Percentiles rank a stretch among this genome's conserved stretches.
phyloP scores from a whole-genome alignment of 768 basidiomycete genomes.

The Lepiota venenata region DNA sequence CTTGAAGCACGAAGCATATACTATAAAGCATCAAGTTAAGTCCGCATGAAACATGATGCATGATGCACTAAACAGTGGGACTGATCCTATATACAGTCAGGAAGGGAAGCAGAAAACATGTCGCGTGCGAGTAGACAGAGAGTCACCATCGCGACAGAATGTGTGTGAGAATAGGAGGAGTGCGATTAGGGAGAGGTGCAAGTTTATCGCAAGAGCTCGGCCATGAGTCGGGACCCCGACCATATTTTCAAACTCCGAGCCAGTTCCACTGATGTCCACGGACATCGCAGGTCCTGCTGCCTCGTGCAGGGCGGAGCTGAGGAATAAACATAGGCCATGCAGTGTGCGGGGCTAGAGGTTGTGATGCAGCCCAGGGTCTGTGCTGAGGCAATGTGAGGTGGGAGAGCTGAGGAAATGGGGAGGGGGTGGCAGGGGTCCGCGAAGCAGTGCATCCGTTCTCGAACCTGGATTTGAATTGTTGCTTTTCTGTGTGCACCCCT shows the following conservation, averaged over 20 bases:
- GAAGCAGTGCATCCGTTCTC: not conserved
- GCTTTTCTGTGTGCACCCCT: constrained; percentile 4
- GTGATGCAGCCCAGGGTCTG: not conserved
- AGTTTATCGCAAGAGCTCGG: not conserved
- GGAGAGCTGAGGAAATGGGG: not conserved
- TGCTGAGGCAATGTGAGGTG: not conserved
- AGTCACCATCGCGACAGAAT: no score
- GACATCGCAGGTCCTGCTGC: not conserved
- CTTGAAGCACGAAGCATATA: no score
- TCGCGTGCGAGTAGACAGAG: no score
- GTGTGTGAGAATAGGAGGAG: no score
- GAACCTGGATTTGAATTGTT: constrained; percentile 9
- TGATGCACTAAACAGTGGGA: no score
- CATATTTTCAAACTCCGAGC: not conserved
- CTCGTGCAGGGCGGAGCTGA: not conserved
- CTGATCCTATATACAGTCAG: no score
- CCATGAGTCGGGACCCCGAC: constrained; percentile 4
- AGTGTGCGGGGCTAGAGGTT: not conserved
- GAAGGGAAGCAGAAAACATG: no score
- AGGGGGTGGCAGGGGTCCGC: constrained; percentile 8
- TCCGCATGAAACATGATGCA: no score
- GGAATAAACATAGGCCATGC: not conserved
- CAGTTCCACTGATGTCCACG: not conserved
- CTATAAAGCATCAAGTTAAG: no score
- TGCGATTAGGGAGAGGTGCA: not conserved